phyloP scores from a whole-genome alignment of 2,329 filamentous ascomycete genomes.

The Arthrocladium fulminans region DNA sequence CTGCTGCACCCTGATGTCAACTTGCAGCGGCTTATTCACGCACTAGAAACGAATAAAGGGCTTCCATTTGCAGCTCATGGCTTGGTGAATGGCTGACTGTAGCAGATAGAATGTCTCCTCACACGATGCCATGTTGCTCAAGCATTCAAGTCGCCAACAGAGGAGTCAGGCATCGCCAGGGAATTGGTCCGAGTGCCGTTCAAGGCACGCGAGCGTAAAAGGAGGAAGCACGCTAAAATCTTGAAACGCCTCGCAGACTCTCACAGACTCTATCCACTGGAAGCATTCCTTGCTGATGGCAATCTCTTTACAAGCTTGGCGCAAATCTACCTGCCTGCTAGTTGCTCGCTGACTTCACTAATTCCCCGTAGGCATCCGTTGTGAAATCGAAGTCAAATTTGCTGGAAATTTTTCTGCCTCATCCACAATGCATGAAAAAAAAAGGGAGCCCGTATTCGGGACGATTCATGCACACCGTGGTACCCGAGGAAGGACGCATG shows the following conservation, averaged over 20 bases:
- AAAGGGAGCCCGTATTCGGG: too few relatives aligned
- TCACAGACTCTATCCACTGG: neutral
- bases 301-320: neutral
- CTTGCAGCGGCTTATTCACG: constrained; percentile 6
- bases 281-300: neutral
- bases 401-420: too few relatives aligned
- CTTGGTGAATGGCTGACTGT: neutral
- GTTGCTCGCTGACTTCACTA: too few relatives aligned
- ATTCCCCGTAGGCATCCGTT: too few relatives aligned
- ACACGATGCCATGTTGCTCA: neutral
- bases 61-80: neutral
- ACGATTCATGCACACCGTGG: too few relatives aligned
- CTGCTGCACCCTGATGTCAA: constrained; percentile 8
- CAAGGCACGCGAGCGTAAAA: constrained; percentile 2
- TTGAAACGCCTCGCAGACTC: too few relatives aligned
- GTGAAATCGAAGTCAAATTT: too few relatives aligned
- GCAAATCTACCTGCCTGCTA: neutral
- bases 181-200: neutral
- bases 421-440: too few relatives aligned
- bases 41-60: neutral
- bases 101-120: neutral
- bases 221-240: neutral
- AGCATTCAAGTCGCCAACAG: neutral
- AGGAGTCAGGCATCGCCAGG: neutral
- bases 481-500: too few relatives aligned